Base-by-base conservation (phyloP, 2,329 filamentous ascomycete genomes). In the Diaporthe sp. region DNA sequence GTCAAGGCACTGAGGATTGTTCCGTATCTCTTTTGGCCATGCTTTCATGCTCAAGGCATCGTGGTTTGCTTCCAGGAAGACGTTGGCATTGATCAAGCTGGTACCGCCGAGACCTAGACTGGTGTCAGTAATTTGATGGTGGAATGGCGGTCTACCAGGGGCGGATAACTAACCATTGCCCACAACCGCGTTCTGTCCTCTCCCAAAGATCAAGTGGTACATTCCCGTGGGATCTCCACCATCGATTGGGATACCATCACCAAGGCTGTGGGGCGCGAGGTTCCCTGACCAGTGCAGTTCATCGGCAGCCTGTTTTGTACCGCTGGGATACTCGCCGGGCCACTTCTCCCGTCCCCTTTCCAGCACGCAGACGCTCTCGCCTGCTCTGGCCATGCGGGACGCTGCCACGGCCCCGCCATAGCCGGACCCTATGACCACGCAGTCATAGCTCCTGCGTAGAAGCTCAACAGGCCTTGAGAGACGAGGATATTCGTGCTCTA, bases 401-500 rank as follows among this genome's bases (percentile, higher is more conserved):
- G 92, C 92, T 3, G 92, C 92, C 27, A 94, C 89, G 32, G 88
- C 89, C 51, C 91, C 92, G 32, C 92, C 92, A 80, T 94, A 94
- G 1, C 92, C 92, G 13, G 91, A 93, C 1, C 92, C 92, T 73
- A 94, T 89, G 39, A 94, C 90, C 15, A 94, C 87, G 51, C 89
- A 89, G 81, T 94, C 92, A 77, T 94, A 94, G 9, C 83, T 83
- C 72, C 84, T 83, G 35, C 87, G 85, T 79, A 93, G 87, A 35
- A 91, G 82, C 78, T 91, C 88, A 17, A 92, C 86, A 0, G 89
- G 86, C 74, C 86, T 88, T 30, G 89, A 89, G 74, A 92, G 87
- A 1, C 89, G 85, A 1, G 89, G 89, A 75, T 87, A 91, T 27
- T 77, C 27, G 50, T 80, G 47, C 63, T 73, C 22, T 58, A 71